Percentiles rank a stretch among this genome's conserved stretches.
phyloP scores from a whole-genome alignment of 176 grass and related monocot species.

The Oryza rufipogon region DNA sequence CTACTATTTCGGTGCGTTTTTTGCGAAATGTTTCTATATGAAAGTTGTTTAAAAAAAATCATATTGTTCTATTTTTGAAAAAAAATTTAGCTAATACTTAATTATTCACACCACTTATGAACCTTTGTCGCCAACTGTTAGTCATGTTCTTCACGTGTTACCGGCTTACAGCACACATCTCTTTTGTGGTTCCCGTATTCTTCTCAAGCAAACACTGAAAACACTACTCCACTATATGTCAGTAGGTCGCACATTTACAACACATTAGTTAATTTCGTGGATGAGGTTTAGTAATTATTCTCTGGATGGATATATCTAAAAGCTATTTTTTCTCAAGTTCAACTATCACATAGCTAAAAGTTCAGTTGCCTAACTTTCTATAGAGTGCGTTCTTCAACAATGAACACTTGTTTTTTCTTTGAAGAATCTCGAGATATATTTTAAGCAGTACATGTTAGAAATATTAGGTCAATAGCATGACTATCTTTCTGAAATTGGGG shows the following conservation, averaged over 20 bases:
- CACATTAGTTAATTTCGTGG: neutral
- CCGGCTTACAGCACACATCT: neutral
- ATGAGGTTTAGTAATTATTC: constrained; percentile 1
- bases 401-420: neutral
- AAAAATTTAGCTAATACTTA: no score
- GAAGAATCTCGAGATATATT: neutral
- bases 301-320: neutral
- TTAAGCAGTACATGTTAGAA: neutral
- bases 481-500: neutral
- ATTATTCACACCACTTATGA: neutral
- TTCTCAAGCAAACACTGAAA: neutral
- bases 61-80: no score
- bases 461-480: neutral
- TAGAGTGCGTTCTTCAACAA: neutral
- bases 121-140: neutral
- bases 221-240: neutral
- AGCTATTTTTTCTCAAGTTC: neutral
- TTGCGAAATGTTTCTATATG: no score
- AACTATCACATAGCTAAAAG: neutral
- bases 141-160: constrained; percentile 38
- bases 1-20: no score
- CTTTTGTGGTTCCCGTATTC: neutral
- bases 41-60: no score
- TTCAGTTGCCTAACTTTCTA: neutral
- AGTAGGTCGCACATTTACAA: neutral